Evolutionary conservation across 2,329 filamentous ascomycete species (phyloP).

Genomic region (Fusarium sp.): DNA sequence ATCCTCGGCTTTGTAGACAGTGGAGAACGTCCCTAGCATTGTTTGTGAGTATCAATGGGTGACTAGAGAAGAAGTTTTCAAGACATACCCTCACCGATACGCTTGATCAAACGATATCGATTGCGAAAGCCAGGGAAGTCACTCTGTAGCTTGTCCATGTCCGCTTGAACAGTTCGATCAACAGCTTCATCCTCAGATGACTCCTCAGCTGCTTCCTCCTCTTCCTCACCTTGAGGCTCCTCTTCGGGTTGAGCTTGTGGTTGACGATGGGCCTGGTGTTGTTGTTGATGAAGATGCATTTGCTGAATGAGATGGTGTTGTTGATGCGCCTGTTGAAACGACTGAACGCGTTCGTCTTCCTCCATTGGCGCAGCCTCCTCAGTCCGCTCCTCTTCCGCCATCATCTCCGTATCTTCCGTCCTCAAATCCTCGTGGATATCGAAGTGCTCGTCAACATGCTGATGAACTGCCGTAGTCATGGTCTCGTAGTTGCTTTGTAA

Average conservation of each 20-base stretch:
- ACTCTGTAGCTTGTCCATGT: constrained; percentile 87
- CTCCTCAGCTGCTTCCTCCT: constrained; percentile 59
- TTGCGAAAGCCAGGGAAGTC: constrained; percentile 87
- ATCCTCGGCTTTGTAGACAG: constrained; percentile 98
- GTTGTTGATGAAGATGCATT: constrained; percentile 33
- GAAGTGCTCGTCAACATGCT: constrained; percentile 57
- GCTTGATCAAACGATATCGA: constrained; percentile 91
- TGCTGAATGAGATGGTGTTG: constrained; percentile 29
- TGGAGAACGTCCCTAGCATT: constrained; percentile 92
- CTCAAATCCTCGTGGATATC: constrained; percentile 65
- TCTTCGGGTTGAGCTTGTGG: constrained; percentile 29
- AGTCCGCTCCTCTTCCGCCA: constrained; percentile 57
- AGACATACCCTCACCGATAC: constrained; percentile 88
- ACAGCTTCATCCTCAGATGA: constrained; percentile 72
- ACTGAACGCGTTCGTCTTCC: constrained; percentile 46
- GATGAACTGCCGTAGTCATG: constrained; percentile 45
- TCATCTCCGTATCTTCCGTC: constrained; percentile 65
- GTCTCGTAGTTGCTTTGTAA: constrained; percentile 16
- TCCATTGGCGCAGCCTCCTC: constrained; percentile 43
- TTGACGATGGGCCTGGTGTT: constrained; percentile 25
- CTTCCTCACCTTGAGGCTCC: constrained; percentile 53
- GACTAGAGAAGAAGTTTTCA: neutral
- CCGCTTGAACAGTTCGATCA: constrained; percentile 79
- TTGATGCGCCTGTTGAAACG: constrained; percentile 42
- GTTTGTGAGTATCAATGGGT: constrained; percentile 21